Conservation (phyloP, 768 basidiomycete genomes). For the Rubroboletus pulcherrimus region DNA sequence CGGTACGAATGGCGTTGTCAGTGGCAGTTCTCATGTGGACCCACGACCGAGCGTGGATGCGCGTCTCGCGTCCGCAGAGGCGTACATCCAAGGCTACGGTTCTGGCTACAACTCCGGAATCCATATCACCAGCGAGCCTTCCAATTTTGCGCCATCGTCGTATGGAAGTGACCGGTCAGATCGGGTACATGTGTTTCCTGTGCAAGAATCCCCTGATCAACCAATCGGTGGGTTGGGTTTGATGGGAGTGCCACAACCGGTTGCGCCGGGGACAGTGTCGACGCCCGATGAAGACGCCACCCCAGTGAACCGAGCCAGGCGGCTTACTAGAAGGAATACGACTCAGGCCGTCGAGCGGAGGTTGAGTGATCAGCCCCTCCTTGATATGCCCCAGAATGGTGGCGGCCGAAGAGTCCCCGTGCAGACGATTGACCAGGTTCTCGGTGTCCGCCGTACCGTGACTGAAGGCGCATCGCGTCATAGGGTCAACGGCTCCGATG, state of each 20-base stretch:
- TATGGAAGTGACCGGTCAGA: slow-evolving; percentile 19
- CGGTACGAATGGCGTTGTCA: slow-evolving; percentile 4
- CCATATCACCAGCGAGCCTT: slow-evolving; percentile 18
- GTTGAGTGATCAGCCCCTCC: slow-evolving; percentile 11
- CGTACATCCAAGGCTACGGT: slow-evolving; percentile 35
- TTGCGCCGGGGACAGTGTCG: slow-evolving; percentile 22
- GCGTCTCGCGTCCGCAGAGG: slow-evolving; percentile 34
- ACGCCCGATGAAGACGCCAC: slow-evolving; percentile 28
- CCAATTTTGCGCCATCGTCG: slow-evolving; percentile 17
- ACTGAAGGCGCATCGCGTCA: slow-evolving; percentile 12
- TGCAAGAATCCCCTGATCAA: slow-evolving; percentile 28
- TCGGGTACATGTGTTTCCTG: slow-evolving; percentile 23
- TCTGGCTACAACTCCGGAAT: slow-evolving; percentile 33
- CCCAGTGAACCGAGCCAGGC: slow-evolving; percentile 19
- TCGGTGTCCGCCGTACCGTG: slow-evolving; percentile 19
- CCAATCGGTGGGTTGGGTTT: slow-evolving; percentile 26
- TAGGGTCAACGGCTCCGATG: slow-evolving; percentile 9
- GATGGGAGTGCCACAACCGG: slow-evolving; percentile 24
- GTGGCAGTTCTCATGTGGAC: neutral
- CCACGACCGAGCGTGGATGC: slow-evolving; percentile 3
- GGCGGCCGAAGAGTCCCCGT: slow-evolving; percentile 16
- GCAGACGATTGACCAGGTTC: slow-evolving; percentile 14
- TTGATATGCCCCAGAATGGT: slow-evolving; percentile 13
- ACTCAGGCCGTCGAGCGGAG: slow-evolving; percentile 20
- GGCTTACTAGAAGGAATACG: slow-evolving; percentile 24